Conservation (phyloP, 2,329 filamentous ascomycete genomes). For the Podosphaera fusca region DNA sequence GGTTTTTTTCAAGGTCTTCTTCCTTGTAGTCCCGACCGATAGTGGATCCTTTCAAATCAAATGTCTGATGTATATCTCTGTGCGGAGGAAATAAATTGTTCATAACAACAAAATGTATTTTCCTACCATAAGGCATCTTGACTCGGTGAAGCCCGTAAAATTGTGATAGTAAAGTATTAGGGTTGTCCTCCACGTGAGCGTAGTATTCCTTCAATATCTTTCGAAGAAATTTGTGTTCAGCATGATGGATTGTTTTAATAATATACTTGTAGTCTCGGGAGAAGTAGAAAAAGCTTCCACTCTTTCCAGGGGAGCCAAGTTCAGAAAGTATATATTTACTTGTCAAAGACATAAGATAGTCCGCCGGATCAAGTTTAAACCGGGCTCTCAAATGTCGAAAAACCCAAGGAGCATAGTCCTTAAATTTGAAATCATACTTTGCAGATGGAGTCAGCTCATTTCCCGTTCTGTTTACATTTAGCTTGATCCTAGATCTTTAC, state of each 20-base stretch:
- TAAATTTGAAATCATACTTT: slow-evolving; percentile 99
- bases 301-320: slow-evolving; percentile 89
- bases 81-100: slow-evolving; percentile 97
- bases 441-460: slow-evolving; percentile 94
- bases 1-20: slow-evolving; percentile 69
- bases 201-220: slow-evolving; percentile 84
- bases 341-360: slow-evolving; percentile 94
- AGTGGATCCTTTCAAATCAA: slow-evolving; percentile 90
- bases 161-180: slow-evolving; percentile 88
- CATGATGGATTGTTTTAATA: slow-evolving; percentile 97
- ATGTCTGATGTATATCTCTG: slow-evolving; percentile 89
- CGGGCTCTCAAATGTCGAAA: slow-evolving; percentile 75
- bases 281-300: slow-evolving; percentile 96
- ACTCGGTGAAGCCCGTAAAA: slow-evolving; percentile 95
- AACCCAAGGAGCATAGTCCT: slow-evolving; percentile 99
- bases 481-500: slow-evolving; percentile 6
- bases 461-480: slow-evolving; percentile 41
- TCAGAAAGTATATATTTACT: slow-evolving; percentile 98
- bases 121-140: slow-evolving; percentile 93
- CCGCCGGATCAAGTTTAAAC: slow-evolving; percentile 83
- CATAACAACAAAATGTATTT: slow-evolving; percentile 99
- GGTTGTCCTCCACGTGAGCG: slow-evolving; percentile 73
- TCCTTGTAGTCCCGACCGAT: slow-evolving; percentile 81
- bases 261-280: slow-evolving; percentile 99
- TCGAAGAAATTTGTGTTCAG: slow-evolving; percentile 69